Percentiles rank a stretch among this genome's conserved stretches.
These are phyloP conservation scores for Metrosideros polymorpha DNA, from an alignment of 441 rosid genomes.

Conservation along the genomic window DNA sequence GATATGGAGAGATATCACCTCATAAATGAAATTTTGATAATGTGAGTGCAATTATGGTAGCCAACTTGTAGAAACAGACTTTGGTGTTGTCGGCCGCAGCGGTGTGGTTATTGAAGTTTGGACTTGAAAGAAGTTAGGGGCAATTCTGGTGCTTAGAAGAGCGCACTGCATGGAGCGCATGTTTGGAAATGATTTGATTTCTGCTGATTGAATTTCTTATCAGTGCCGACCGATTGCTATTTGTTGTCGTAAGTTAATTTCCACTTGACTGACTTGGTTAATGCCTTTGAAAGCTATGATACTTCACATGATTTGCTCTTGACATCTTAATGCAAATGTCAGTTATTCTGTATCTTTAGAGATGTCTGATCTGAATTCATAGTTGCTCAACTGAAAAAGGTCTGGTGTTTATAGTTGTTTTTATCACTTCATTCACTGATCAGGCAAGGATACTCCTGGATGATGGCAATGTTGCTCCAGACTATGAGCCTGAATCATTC, in stretches of 20 bases:
- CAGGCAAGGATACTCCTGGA: slow-evolving; percentile 91
- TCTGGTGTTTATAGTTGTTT: neutral
- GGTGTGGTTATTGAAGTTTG: neutral
- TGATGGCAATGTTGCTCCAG: slow-evolving; percentile 31
- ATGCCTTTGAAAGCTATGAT: neutral
- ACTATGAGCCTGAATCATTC: slow-evolving; percentile 21
- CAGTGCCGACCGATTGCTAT: neutral
- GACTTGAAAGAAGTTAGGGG: neutral
- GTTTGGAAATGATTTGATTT: neutral
- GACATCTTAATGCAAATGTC: neutral
- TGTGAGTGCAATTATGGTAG: neutral
- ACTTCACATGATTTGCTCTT: neutral
- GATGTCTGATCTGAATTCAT: neutral
- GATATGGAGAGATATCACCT: neutral
- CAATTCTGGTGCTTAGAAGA: neutral
- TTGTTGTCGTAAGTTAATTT: neutral
- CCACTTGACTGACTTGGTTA: neutral
- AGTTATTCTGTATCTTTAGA: neutral
- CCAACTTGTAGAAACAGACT: neutral
- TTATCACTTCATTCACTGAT: slow-evolving; percentile 6
- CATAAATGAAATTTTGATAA: neutral
- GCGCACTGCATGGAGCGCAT: neutral
- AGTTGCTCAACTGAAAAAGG: neutral
- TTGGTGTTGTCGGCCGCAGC: neutral
- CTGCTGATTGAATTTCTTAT: neutral